phyloP scores from a whole-genome alignment of 2,329 filamentous ascomycete species.

The Beauveria sp. region DNA sequence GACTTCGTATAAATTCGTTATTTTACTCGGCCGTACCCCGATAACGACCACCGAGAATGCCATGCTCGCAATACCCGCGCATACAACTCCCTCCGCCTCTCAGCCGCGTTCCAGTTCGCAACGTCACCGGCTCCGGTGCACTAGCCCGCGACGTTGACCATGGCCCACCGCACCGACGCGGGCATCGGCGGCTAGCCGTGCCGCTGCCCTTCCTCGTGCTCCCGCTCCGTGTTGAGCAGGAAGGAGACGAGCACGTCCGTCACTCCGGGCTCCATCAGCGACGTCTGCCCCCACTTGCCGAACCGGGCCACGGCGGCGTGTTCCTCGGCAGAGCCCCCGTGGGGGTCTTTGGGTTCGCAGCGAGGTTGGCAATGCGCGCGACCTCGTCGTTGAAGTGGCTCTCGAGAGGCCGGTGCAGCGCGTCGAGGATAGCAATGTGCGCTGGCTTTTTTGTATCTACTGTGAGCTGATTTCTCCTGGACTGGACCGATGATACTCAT shows the following conservation, averaged over 20 bases:
- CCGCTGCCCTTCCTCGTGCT: slow-evolving; percentile 4
- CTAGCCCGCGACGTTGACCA: slow-evolving; percentile 44
- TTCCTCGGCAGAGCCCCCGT: slow-evolving; percentile 31
- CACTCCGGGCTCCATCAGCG: slow-evolving; percentile 44
- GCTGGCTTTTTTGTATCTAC: slow-evolving; percentile 14
- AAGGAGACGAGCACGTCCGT: slow-evolving; percentile 38
- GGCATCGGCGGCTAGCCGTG: slow-evolving; percentile 5
- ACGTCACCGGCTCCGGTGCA: slow-evolving; percentile 50
- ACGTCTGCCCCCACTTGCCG: slow-evolving; percentile 48
- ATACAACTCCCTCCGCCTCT: not conserved
- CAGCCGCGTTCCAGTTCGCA: slow-evolving; percentile 29
- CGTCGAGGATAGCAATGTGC: slow-evolving; percentile 34
- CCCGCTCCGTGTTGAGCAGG: slow-evolving; percentile 25
- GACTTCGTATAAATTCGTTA: no score
- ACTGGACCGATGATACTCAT: no score
- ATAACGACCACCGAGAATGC: not conserved
- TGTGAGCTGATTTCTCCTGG: no score
- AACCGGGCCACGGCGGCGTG: slow-evolving; percentile 36
- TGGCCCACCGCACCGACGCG: slow-evolving; percentile 35
- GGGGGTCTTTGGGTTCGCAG: slow-evolving; percentile 38
- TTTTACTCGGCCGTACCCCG: no score
- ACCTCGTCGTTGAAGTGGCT: slow-evolving; percentile 42
- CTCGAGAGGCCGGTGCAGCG: slow-evolving; percentile 36
- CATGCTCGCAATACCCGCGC: not conserved
- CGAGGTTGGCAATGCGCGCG: slow-evolving; percentile 35